Evolutionary conservation across 495 filamentous ascomycete genomes (phyloP), one percentile per base, ranked within the genome.

Genomic region (Patellaria atrata): DNA sequence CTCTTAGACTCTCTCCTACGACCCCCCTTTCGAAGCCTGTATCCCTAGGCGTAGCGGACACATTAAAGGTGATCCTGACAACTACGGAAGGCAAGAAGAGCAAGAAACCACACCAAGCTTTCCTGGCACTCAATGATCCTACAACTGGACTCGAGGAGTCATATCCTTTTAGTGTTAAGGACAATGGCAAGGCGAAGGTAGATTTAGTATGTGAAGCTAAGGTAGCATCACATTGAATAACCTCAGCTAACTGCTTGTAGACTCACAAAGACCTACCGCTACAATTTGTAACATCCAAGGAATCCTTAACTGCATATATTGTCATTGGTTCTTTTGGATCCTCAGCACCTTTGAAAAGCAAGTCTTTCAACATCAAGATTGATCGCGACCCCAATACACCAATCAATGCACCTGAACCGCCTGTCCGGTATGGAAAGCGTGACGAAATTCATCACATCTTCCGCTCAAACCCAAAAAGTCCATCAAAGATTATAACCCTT

Each of bases 361-460:
- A 70, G 32, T 70, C 71, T 5, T 86, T 82, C 53, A 63, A 75
- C 41, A 70, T 93, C 37, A 57, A 69, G 22, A 53, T 89, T 33
- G 48, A 65, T 15, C 55, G 61, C 26, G 76, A 91, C 53, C 60
- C 73, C 14, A 64, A 67, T 41, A 56, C 66, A 5, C 68, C 77
- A 7, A 55, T 71, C n/a, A 48, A 57, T 7, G 60, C 67, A 37
- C 69, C 71, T 45, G 66, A 74, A 58, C 65, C 68, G 52, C 71
- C 81, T 8, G 52, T 76, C 30, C 74, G 82, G 55, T 93, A 93
- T 58, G 80, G 79, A 57, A 79, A 79, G 62, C 67, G 69, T 31
- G 63, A 68, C 4, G 79, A 91, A 54, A 94, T 97, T 57, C 72
- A 82, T 60, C 91, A 97, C 61, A 83, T 79, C 48, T 97, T 96